Evolutionary conservation across 768 basidiomycete species (phyloP).

Genomic region (Boletus reticuloceps): DNA sequence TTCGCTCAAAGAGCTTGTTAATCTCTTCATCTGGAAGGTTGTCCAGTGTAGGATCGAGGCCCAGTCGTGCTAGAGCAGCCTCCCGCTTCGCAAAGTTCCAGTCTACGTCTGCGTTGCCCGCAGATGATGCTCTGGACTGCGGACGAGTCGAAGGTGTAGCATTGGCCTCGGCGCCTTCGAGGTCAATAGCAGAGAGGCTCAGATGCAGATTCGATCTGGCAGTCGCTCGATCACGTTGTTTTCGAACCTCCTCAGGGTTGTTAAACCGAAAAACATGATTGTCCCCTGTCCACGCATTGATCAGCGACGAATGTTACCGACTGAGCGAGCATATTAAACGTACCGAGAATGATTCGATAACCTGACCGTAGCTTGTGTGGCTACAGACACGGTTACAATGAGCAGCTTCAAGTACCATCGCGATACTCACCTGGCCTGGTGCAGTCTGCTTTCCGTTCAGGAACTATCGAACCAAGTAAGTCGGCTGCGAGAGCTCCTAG

Average conservation of each 20-base stretch:
- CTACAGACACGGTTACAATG: conserved; percentile 31
- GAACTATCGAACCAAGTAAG: conserved; percentile 50
- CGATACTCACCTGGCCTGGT: conserved; percentile 62
- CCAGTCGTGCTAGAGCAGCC: conserved; percentile 83
- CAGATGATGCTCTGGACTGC: conserved; percentile 69
- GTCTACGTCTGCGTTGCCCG: conserved; percentile 74
- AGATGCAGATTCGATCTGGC: conserved; percentile 67
- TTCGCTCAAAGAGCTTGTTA: conserved; percentile 91
- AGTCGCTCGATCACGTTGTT: conserved; percentile 79
- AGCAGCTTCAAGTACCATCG: neutral
- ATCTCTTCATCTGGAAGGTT: conserved; percentile 93
- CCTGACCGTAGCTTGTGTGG: conserved; percentile 88
- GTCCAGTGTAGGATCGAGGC: conserved; percentile 86
- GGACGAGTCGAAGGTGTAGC: conserved; percentile 62
- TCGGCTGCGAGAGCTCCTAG: conserved; percentile 2
- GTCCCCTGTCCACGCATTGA: conserved; percentile 57
- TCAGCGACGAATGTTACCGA: conserved; percentile 1
- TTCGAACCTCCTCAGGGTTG: conserved; percentile 92
- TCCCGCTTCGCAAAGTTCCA: conserved; percentile 98
- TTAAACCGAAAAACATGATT: conserved; percentile 98
- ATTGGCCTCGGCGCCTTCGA: conserved; percentile 46
- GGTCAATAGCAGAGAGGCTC: conserved; percentile 63
- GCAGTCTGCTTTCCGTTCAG: conserved; percentile 89
- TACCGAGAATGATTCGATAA: conserved; percentile 94
- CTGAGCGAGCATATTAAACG: conserved; percentile 13